Percentiles rank a stretch among this genome's conserved stretches.
These are phyloP conservation scores for Meira nashicola DNA, from an alignment of 1,284 basidiomycete species.

Conservation along the genomic window DNA sequence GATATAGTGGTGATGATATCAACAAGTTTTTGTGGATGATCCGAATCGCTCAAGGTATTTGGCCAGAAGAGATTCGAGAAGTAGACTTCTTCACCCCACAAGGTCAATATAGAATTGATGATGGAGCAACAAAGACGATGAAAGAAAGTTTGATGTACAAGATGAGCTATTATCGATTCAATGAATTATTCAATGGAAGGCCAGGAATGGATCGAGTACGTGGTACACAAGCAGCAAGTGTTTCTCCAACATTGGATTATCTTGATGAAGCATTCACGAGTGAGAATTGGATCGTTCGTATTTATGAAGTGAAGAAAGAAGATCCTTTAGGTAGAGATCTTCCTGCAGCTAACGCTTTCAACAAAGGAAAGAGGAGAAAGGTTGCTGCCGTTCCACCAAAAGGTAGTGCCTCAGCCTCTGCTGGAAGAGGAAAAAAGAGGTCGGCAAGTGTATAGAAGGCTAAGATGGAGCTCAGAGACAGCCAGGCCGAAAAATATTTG, in stretches of 20 bases:
- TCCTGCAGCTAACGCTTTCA: conserved; percentile 69
- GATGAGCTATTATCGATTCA: conserved; percentile 52
- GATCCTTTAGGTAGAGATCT: conserved; percentile 78
- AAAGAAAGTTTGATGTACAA: conserved; percentile 79
- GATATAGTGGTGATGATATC: conserved; percentile 97
- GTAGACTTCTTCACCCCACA: conserved; percentile 86
- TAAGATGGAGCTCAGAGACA: too few species aligned
- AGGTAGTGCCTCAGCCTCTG: too few species aligned
- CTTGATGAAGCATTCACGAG: conserved; percentile 51
- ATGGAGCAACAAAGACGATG: conserved; percentile 81
- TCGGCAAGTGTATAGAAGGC: too few species aligned
- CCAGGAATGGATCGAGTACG: conserved; percentile 45
- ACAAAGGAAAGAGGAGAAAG: conserved; percentile 63
- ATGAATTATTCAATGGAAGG: conserved; percentile 54
- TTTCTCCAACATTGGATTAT: conserved; percentile 38
- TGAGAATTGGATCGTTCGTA: conserved; percentile 62
- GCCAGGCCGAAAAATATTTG: too few species aligned
- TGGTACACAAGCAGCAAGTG: conserved; percentile 27
- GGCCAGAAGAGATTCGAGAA: conserved; percentile 97
- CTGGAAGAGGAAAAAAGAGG: too few species aligned
- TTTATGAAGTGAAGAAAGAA: conserved; percentile 93
- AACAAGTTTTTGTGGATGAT: conserved; percentile 91
- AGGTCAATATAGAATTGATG: conserved; percentile 92
- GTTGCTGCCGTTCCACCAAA: not conserved
- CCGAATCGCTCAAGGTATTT: conserved; percentile 92